Conservation (phyloP, 148 eudicot species). For the Linanthus parryae region DNA sequence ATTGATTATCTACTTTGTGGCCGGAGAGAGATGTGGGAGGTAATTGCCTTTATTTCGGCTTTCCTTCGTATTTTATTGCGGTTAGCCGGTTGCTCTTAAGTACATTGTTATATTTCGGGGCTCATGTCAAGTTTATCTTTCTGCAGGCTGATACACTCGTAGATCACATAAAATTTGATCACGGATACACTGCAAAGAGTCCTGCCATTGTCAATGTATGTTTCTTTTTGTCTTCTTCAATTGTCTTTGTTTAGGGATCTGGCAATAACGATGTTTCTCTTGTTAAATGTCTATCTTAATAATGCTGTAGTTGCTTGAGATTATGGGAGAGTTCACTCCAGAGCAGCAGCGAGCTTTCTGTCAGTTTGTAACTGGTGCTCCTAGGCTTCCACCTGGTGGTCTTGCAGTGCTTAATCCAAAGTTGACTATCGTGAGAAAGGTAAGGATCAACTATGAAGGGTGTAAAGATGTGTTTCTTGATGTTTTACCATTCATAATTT, state of each 20-base stretch:
- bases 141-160: conserved; percentile 86
- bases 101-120: too few relatives aligned
- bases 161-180: conserved; percentile 95
- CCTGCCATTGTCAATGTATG: conserved; percentile 78
- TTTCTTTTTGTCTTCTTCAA: background rate
- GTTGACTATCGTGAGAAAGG: conserved; percentile 97
- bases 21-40: conserved; percentile 97
- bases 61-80: conserved; percentile 5
- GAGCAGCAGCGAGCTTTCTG: conserved; percentile 96
- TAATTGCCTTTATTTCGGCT: conserved; percentile 16
- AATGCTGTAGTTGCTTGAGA: conserved; percentile 84
- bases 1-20: conserved; percentile 95
- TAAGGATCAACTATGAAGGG: conserved; percentile 10
- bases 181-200: conserved; percentile 96
- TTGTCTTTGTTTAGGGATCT: background rate
- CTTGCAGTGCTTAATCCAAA: conserved; percentile 83
- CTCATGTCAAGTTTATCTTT: conserved; percentile 6
- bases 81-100: too few relatives aligned
- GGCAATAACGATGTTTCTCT: background rate
- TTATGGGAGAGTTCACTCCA: conserved; percentile 87
- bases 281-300: background rate
- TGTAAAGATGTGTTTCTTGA: background rate
- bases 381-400: conserved; percentile 95
- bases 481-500: too few relatives aligned
- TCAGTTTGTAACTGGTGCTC: conserved; percentile 97